phyloP scores from a whole-genome alignment of 805 yeast species.

The Ogataea trehalophila region DNA sequence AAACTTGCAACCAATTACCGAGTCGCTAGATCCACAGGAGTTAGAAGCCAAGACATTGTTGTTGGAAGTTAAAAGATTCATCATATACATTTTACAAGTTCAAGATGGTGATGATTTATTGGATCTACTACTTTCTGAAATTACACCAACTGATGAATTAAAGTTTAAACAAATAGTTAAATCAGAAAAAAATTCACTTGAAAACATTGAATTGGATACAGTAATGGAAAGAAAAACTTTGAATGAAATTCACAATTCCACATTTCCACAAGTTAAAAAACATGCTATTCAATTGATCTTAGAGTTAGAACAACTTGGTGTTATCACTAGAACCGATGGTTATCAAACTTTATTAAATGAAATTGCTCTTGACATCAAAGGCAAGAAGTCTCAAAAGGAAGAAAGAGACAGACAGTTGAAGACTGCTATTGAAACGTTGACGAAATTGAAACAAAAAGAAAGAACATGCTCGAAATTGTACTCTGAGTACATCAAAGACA shows the following conservation, averaged over 20 bases:
- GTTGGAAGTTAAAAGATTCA: constrained; percentile 75
- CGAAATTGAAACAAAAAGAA: constrained; percentile 41
- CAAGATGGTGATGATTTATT: constrained; percentile 69
- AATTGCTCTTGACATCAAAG: constrained; percentile 72
- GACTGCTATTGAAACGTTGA: constrained; percentile 37
- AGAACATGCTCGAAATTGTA: constrained; percentile 40
- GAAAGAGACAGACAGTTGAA: constrained; percentile 37
- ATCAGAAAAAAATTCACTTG: constrained; percentile 37
- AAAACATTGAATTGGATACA: constrained; percentile 9
- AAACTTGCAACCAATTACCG: constrained; percentile 20
- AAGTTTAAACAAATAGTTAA: constrained; percentile 51
- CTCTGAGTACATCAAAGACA: constrained; percentile 41
- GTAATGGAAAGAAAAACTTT: constrained; percentile 35
- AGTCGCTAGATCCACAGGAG: constrained; percentile 36
- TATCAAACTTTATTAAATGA: constrained; percentile 79
- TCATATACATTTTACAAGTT: constrained; percentile 77
- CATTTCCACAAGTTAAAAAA: constrained; percentile 74
- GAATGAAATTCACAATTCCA: constrained; percentile 33
- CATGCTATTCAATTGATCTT: constrained; percentile 68
- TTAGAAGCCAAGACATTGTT: constrained; percentile 40
- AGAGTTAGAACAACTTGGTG: constrained; percentile 66
- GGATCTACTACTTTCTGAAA: constrained; percentile 52
- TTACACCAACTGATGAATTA: constrained; percentile 63
- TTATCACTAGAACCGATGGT: constrained; percentile 59
- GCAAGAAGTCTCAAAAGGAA: constrained; percentile 39